A percentile compares a stretch with the other conserved stretches of the same genome.
phyloP scores from a whole-genome alignment of 192 early-diverging fungal species.

The Coemansia erecta region DNA sequence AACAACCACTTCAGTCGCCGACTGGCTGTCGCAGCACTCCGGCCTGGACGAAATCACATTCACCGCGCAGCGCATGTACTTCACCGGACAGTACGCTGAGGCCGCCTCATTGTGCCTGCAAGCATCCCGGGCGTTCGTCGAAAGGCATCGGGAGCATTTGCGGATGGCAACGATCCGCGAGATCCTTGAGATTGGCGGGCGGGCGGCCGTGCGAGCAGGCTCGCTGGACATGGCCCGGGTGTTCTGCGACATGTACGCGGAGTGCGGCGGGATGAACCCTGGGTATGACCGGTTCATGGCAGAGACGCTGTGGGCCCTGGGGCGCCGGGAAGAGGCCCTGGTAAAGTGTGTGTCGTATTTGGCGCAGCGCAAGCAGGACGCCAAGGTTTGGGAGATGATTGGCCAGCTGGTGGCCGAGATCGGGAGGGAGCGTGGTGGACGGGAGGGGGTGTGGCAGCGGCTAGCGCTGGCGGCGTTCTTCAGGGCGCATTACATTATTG shows the following conservation, averaged over 20 bases:
- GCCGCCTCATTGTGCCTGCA: conserved; percentile 21
- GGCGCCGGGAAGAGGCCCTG: conserved; percentile 18
- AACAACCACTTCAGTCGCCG: neutral
- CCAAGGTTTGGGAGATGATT: conserved; percentile 40
- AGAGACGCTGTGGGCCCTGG: conserved; percentile 16
- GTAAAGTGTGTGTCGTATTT: conserved; percentile 29
- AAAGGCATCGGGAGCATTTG: neutral
- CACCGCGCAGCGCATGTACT: conserved; percentile 41
- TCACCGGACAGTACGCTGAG: conserved; percentile 10
- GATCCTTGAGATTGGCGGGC: conserved; percentile 37
- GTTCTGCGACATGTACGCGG: conserved; percentile 33
- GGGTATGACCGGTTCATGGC: conserved; percentile 38
- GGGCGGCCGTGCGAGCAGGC: conserved; percentile 19
- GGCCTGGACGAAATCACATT: conserved; percentile 38
- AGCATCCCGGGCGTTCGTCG: conserved; percentile 10
- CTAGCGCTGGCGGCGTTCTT: conserved; percentile 28
- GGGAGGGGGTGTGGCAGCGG: conserved; percentile 8
- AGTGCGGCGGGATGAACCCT: conserved; percentile 42
- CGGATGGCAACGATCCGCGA: conserved; percentile 31
- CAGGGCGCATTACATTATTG: conserved; percentile 22
- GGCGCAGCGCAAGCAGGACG: conserved; percentile 33
- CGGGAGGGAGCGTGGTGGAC: neutral
- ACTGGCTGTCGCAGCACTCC: conserved; percentile 22
- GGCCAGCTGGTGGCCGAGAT: conserved; percentile 18
- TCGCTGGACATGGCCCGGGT: conserved; percentile 9